phyloP scores from a whole-genome alignment of 2,329 filamentous ascomycete genomes.

The Claviceps maximensis region DNA sequence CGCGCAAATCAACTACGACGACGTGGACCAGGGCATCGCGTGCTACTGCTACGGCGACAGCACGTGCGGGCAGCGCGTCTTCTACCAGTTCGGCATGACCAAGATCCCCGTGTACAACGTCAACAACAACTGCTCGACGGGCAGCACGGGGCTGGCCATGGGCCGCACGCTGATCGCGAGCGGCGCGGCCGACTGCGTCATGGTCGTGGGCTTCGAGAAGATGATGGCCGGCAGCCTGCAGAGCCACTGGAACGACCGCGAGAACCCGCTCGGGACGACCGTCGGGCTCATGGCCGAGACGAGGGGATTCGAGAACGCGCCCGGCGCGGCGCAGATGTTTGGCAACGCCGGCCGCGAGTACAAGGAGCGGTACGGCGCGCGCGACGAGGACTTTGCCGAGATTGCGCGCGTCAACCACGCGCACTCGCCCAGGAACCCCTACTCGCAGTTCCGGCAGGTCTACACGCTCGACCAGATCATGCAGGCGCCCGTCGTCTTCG shows the following conservation, averaged over 20 bases:
- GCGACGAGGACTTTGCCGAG: constrained; percentile 77
- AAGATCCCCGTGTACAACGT: constrained; percentile 94
- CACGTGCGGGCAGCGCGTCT: constrained; percentile 89
- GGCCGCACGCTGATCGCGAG: constrained; percentile 65
- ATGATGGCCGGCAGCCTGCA: constrained; percentile 88
- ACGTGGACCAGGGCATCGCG: constrained; percentile 88
- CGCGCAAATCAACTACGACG: constrained; percentile 89
- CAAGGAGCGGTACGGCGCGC: constrained; percentile 89
- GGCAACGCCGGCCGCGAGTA: constrained; percentile 90
- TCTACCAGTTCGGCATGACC: constrained; percentile 98
- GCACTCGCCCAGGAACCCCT: constrained; percentile 85
- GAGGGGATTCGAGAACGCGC: constrained; percentile 66
- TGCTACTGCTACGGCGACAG: constrained; percentile 97
- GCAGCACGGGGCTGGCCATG: constrained; percentile 81
- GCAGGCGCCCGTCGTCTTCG: constrained; percentile 63
- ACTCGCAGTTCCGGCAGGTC: constrained; percentile 92
- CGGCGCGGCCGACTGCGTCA: constrained; percentile 73
- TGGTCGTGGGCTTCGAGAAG: constrained; percentile 95
- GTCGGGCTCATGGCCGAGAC: constrained; percentile 72
- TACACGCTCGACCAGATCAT: constrained; percentile 79
- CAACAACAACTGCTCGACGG: constrained; percentile 97
- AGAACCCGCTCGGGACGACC: constrained; percentile 63
- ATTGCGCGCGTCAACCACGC: constrained; percentile 87
- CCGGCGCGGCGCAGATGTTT: constrained; percentile 84
- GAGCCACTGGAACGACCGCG: constrained; percentile 71